Percentiles rank a stretch among this genome's conserved stretches.
Evolutionary conservation across 139 green algal genomes (phyloP).

Genomic region (Gonium pectorale): DNA sequence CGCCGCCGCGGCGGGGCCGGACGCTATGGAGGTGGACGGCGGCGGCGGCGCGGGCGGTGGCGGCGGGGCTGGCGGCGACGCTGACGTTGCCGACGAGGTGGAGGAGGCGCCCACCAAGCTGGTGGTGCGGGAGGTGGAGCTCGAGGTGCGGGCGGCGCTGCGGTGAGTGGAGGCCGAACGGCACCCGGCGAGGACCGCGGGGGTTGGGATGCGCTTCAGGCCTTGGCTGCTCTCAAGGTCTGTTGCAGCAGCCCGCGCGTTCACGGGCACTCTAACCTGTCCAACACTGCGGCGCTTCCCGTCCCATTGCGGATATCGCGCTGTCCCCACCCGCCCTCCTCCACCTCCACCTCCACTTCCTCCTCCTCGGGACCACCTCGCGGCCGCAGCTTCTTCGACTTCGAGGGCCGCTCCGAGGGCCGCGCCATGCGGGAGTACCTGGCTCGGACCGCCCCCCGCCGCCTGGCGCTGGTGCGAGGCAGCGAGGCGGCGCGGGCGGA

Average conservation of each 20-base stretch:
- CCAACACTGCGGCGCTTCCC: too few species aligned
- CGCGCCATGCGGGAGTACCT: constrained; percentile 74
- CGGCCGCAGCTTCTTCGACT: constrained; percentile 66
- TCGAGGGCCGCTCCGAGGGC: constrained; percentile 72
- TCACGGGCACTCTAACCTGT: too few species aligned
- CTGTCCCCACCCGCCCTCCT: background rate
- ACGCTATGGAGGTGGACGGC: constrained; percentile 36
- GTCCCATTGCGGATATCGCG: background rate
- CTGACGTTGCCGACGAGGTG: constrained; percentile 32
- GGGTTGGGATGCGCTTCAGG: too few species aligned
- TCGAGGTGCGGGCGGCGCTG: constrained; percentile 68
- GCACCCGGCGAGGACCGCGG: too few species aligned
- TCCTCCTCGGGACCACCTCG: background rate
- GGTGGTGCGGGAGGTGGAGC: constrained; percentile 42
- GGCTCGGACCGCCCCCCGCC: constrained; percentile 68
- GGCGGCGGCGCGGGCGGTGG: background rate
- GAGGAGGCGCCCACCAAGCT: constrained; percentile 77
- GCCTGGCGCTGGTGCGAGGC: constrained; percentile 70
- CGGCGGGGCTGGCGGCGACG: background rate
- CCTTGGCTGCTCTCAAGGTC: too few species aligned
- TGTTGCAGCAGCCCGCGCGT: too few species aligned
- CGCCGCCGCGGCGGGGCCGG: constrained; percentile 9
- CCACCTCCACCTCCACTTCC: too few species aligned
- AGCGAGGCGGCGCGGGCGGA: constrained; percentile 14
- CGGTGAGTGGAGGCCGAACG: too few species aligned